Evolutionary conservation across 805 yeast species (phyloP).

Genomic region (Candida loeiensis): DNA sequence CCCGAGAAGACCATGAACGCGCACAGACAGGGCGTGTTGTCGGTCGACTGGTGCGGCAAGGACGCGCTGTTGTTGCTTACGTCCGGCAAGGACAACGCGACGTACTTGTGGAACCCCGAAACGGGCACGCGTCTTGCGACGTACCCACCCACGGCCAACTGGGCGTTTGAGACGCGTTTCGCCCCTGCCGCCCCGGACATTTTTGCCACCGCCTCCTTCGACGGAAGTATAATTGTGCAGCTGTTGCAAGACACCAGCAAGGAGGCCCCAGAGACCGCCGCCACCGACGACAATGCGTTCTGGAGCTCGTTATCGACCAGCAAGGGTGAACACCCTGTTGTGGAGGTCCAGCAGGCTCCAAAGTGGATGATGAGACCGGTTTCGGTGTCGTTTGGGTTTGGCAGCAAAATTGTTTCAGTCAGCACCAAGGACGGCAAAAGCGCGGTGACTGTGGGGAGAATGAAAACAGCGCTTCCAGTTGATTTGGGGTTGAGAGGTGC

Average conservation of each 20-base stretch:
- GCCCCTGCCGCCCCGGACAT: constrained; percentile 87
- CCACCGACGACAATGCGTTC: constrained; percentile 67
- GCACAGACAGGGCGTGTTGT: constrained; percentile 82
- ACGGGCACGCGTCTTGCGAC: constrained; percentile 71
- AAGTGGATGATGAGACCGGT: constrained; percentile 76
- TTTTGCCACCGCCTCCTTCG: constrained; percentile 85
- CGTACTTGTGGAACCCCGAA: constrained; percentile 86
- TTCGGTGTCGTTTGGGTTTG: constrained; percentile 85
- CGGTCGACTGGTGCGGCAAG: constrained; percentile 88
- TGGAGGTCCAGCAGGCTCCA: constrained; percentile 78
- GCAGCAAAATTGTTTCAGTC: constrained; percentile 76
- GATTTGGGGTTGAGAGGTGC: constrained; percentile 51
- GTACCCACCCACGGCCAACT: constrained; percentile 87
- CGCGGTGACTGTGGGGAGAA: constrained; percentile 40
- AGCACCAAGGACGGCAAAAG: constrained; percentile 40
- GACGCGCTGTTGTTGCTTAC: constrained; percentile 79
- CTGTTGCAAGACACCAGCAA: constrained; percentile 83
- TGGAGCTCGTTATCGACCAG: constrained; percentile 75
- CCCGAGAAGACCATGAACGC: constrained; percentile 77
- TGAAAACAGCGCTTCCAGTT: constrained; percentile 25
- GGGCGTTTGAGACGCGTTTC: constrained; percentile 88
- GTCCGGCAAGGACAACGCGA: constrained; percentile 89
- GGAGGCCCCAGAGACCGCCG: constrained; percentile 40
- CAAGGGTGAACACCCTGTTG: constrained; percentile 70
- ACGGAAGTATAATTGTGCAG: constrained; percentile 77